These are phyloP conservation scores for Sphagnurus paluster DNA, from an alignment of 1,284 basidiomycete genomes.

Conservation along the genomic window DNA sequence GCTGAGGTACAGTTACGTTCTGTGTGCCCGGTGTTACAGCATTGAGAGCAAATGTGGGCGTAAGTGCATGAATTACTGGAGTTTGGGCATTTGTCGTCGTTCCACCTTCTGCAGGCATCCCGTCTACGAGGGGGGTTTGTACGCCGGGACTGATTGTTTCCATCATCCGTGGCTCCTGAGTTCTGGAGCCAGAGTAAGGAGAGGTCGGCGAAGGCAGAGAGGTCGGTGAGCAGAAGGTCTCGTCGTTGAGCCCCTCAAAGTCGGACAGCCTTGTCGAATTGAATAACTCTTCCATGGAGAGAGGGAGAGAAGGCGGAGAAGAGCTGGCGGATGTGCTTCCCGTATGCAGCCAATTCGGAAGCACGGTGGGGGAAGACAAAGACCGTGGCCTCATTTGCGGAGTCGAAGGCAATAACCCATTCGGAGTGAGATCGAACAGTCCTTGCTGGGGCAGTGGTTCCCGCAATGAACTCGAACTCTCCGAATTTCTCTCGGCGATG, in stretches of 20 bases:
- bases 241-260: conserved; percentile 12
- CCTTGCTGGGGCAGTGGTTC: conserved; percentile 13
- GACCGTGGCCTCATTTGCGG: not conserved
- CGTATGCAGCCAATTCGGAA: conserved; percentile 7
- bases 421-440: conserved; percentile 4
- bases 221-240: conserved; percentile 15
- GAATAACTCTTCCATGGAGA: not conserved
- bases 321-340: conserved; percentile 5
- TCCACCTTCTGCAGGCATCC: conserved; percentile 19
- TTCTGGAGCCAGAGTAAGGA: conserved; percentile 8
- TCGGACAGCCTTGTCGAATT: conserved; percentile 5
- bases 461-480: not conserved
- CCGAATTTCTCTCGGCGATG: not conserved
- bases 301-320: conserved; percentile 2
- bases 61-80: conserved; percentile 11
- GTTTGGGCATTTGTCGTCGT: conserved; percentile 17
- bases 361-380: conserved; percentile 8
- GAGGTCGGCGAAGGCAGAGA: conserved; percentile 8
- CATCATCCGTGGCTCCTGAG: not conserved
- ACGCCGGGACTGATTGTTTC: not conserved
- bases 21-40: conserved; percentile 12
- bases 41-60: conserved; percentile 19
- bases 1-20: not conserved
- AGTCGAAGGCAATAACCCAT: conserved; percentile 8
- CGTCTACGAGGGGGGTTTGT: not conserved